phyloP scores from a whole-genome alignment of 1,284 basidiomycete species.

The Wallemia ichthyophaga region DNA sequence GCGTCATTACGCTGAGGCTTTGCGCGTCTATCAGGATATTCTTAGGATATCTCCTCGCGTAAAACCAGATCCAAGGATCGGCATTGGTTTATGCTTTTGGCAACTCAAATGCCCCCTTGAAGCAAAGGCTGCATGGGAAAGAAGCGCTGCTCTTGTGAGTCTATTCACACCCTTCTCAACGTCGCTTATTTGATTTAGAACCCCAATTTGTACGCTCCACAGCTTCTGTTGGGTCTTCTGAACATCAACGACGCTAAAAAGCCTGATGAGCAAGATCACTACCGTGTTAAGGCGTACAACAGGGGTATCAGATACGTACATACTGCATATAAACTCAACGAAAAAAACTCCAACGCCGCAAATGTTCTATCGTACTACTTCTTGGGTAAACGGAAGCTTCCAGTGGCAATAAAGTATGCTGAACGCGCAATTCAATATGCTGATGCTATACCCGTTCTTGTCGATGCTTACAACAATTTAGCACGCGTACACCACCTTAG shows the following conservation, averaged over 20 bases:
- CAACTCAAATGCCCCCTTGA: conserved; percentile 44
- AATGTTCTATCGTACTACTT: conserved; percentile 46
- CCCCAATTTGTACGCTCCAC: conserved; percentile 38
- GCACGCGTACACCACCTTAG: conserved; percentile 45
- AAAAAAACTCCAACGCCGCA: conserved; percentile 40
- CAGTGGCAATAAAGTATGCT: conserved; percentile 53
- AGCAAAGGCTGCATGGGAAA: conserved; percentile 59
- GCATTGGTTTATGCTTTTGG: conserved; percentile 74
- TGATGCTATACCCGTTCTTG: conserved; percentile 45
- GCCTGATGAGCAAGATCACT: conserved; percentile 26
- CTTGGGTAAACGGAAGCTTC: conserved; percentile 24
- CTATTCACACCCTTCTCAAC: background rate
- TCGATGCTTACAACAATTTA: conserved; percentile 46
- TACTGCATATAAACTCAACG: conserved; percentile 40
- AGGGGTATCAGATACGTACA: conserved; percentile 38
- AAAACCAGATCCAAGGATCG: conserved; percentile 64
- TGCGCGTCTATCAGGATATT: conserved; percentile 55
- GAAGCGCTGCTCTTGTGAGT: conserved; percentile 47
- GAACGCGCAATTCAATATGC: conserved; percentile 76
- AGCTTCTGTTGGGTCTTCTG: conserved; percentile 50
- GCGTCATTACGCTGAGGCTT: conserved; percentile 40
- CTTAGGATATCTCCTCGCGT: conserved; percentile 42
- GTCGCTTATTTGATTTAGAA: conserved; percentile 22
- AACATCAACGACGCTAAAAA: conserved; percentile 50
- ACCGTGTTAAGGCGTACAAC: conserved; percentile 24